Base-by-base conservation (phyloP, 202 grass and related monocot species). In the Zizania palustris region DNA sequence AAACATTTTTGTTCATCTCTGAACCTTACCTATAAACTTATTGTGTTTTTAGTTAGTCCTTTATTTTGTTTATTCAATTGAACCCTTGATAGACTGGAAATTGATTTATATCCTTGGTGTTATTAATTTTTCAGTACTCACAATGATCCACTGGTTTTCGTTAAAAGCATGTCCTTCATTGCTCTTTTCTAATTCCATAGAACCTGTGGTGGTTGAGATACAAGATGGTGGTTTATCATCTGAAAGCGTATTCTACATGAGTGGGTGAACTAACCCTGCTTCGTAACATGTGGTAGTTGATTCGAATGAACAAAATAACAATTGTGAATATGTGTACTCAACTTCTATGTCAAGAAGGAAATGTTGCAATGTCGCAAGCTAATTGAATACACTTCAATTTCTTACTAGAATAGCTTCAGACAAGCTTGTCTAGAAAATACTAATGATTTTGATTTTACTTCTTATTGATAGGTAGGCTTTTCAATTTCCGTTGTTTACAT, bases 401-500 rank as follows among this genome's bases (percentile, higher is more conserved):
- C n/a, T n/a, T n/a, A n/a, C n/a, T n/a, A n/a, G n/a, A n/a, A n/a
- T n/a, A n/a, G n/a, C n/a, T n/a, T n/a, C n/a, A n/a, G n/a, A n/a
- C n/a, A n/a, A n/a, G n/a, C n/a, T n/a, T n/a, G n/a, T n/a, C n/a
- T n/a, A n/a, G n/a, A n/a, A n/a, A n/a, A n/a, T n/a, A n/a, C n/a
- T n/a, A n/a, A n/a, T n/a, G n/a, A n/a, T n/a, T n/a, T n/a, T n/a
- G n/a, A n/a, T n/a, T n/a, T n/a, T n/a, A n/a, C n/a, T n/a, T n/a
- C n/a, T n/a, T n/a, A n/a, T n/a, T n/a, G n/a, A n/a, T n/a, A n/a
- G n/a, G n/a, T n/a, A n/a, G n/a, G n/a, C n/a, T n/a, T n/a, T n/a
- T n/a, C n/a, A n/a, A n/a, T n/a, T n/a, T 71, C 28, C n/a, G 19
- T 55, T 55, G 51, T 55, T 55, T n/a, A 55, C 28, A 34, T 73